Conservation (phyloP, 176 grass and related monocot species). For the Phoenix dactylifera region DNA sequence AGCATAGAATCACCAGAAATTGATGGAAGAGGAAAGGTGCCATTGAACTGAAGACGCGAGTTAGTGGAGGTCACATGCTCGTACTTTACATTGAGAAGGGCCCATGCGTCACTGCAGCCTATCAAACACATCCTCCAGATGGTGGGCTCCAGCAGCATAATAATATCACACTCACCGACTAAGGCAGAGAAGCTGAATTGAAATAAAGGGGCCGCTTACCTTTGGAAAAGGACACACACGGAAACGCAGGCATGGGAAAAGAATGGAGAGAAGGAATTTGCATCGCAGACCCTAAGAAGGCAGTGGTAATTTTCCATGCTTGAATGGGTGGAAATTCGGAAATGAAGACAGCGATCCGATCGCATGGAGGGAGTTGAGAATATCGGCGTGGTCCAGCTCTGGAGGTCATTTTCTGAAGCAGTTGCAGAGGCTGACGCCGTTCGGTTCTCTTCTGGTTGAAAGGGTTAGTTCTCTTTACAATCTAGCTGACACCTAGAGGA, state of each 20-base stretch:
- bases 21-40: constrained; percentile 24
- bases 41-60: constrained; percentile 6
- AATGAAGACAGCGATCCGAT: constrained; percentile 28
- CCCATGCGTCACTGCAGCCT: not conserved
- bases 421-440: constrained; percentile 1
- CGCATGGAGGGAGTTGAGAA: constrained; percentile 19
- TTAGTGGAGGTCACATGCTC: constrained; percentile 17
- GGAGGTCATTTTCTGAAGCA: constrained; percentile 8
- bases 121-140: constrained; percentile 8
- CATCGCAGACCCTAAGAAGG: not conserved
- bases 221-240: too few species aligned
- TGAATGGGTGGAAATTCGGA: not conserved
- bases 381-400: constrained; percentile 4
- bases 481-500: not conserved
- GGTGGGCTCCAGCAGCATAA: not conserved
- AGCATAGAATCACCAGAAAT: constrained; percentile 34
- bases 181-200: too few species aligned
- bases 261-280: too few species aligned
- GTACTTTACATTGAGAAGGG: constrained; percentile 19
- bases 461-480: constrained; percentile 7
- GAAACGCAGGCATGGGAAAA: too few species aligned
- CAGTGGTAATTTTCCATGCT: constrained; percentile 2
- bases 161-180: too few species aligned
- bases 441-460: not conserved
- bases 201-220: too few species aligned